A percentile compares a stretch with the other conserved stretches of the same genome.
phyloP scores from a whole-genome alignment of 257 asterid genomes.

The Fraxinus quadrangulata region DNA sequence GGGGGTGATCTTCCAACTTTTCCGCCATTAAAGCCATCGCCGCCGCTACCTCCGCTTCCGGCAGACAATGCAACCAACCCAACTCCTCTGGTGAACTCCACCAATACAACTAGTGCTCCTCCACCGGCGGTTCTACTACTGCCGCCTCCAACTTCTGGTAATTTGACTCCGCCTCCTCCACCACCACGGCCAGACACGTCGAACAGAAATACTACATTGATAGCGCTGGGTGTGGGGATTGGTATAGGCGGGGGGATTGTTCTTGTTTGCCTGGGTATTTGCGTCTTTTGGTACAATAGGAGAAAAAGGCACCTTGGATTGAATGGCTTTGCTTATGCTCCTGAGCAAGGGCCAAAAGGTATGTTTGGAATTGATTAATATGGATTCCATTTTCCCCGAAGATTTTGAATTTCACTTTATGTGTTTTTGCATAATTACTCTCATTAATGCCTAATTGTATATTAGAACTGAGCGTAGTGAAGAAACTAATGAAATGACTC shows the following conservation, averaged over 20 bases:
- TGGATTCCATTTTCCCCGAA: not conserved
- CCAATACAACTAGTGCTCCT: constrained; percentile 30
- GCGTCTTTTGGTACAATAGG: constrained; percentile 68
- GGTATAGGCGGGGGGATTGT: constrained; percentile 81
- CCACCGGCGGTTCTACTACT: constrained; percentile 32
- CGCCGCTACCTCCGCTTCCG: constrained; percentile 18
- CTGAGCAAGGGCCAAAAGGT: constrained; percentile 58
- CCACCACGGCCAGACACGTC: constrained; percentile 30
- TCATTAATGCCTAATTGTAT: not conserved
- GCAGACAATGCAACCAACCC: constrained; percentile 17
- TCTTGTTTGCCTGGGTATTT: constrained; percentile 67
- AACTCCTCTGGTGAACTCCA: not conserved
- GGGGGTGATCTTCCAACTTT: constrained; percentile 31
- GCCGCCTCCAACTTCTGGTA: constrained; percentile 39
- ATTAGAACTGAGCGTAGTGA: not conserved
- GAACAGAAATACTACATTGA: constrained; percentile 35
- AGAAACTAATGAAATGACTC: not conserved
- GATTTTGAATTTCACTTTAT: not conserved
- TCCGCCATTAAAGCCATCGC: constrained; percentile 30
- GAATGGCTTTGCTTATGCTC: constrained; percentile 39
- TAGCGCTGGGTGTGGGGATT: constrained; percentile 82
- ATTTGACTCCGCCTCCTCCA: constrained; percentile 18
- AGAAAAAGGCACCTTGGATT: constrained; percentile 45
- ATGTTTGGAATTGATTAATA: not conserved
- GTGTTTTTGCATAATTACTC: not conserved